These are phyloP conservation scores for Anisodus acutangulus DNA, from an alignment of 257 asterid species.

Conservation along the genomic window DNA sequence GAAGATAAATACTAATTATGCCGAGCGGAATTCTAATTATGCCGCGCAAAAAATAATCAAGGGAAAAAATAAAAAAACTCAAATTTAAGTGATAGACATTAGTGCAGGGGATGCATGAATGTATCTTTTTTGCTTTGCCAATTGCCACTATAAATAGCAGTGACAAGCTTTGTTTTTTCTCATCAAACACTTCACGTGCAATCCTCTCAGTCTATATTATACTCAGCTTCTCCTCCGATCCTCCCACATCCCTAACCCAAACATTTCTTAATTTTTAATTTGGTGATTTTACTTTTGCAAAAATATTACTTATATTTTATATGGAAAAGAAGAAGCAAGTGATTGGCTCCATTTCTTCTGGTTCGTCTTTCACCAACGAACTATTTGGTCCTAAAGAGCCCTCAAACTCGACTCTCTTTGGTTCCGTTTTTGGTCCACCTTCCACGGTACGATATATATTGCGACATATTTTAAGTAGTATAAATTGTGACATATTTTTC, in stretches of 20 bases:
- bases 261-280: not conserved
- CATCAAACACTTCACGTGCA: constrained; percentile 37
- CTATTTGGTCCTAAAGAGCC: constrained; percentile 74
- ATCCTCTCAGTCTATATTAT: not conserved
- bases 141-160: constrained; percentile 36
- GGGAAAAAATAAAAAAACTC: no score
- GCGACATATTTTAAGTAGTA: no score
- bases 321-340: constrained; percentile 73
- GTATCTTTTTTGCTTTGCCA: not conserved
- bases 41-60: no score
- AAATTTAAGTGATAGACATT: no score
- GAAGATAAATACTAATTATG: no score
- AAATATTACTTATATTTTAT: not conserved
- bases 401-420: constrained; percentile 51
- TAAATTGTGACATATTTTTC: no score
- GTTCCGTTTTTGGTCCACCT: constrained; percentile 72
- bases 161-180: constrained; percentile 24
- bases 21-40: no score
- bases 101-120: not conserved
- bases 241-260: no score
- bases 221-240: no score
- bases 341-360: constrained; percentile 48
- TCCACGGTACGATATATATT: constrained; percentile 47
- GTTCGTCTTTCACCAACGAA: constrained; percentile 63
- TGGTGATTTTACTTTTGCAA: no score